phyloP scores from a whole-genome alignment of 805 yeast species.

The Ogataea haglerorum region DNA sequence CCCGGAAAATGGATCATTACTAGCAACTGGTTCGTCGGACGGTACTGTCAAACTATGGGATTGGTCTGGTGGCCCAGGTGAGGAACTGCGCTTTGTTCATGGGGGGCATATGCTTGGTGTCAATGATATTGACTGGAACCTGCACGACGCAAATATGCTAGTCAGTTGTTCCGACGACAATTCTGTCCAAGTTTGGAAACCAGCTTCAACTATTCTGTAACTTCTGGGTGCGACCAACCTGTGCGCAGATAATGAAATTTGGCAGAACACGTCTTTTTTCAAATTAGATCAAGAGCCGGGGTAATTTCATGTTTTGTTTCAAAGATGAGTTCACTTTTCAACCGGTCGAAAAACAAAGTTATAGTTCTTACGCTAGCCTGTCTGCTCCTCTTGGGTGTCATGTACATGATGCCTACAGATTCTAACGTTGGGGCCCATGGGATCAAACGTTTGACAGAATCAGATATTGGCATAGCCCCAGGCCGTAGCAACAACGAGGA shows the following conservation, averaged over 20 bases:
- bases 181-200: conserved; percentile 83
- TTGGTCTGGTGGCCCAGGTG: conserved; percentile 28
- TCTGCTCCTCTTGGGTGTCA: conserved; percentile 3
- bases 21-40: conserved; percentile 69
- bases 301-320: background rate
- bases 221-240: background rate
- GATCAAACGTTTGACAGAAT: conserved; percentile 2
- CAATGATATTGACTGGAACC: conserved; percentile 81
- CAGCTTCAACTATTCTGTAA: conserved; percentile 33
- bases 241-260: background rate
- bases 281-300: background rate
- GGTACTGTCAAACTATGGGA: conserved; percentile 64
- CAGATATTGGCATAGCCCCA: conserved; percentile 6
- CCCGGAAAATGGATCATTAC: conserved; percentile 45
- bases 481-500: background rate
- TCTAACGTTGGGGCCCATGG: background rate
- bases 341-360: conserved; percentile 1
- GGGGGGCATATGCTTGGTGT: conserved; percentile 88
- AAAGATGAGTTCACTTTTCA: conserved; percentile 8
- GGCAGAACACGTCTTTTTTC: conserved; percentile 6
- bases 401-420: conserved; percentile 9
- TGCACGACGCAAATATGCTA: conserved; percentile 63
- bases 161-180: conserved; percentile 84
- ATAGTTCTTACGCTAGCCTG: conserved; percentile 6
- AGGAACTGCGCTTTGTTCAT: conserved; percentile 56